Evolutionary conservation across 2,329 filamentous ascomycete genomes (phyloP), one percentile per base, ranked within the genome.

Genomic region (Xylaria digitata): DNA sequence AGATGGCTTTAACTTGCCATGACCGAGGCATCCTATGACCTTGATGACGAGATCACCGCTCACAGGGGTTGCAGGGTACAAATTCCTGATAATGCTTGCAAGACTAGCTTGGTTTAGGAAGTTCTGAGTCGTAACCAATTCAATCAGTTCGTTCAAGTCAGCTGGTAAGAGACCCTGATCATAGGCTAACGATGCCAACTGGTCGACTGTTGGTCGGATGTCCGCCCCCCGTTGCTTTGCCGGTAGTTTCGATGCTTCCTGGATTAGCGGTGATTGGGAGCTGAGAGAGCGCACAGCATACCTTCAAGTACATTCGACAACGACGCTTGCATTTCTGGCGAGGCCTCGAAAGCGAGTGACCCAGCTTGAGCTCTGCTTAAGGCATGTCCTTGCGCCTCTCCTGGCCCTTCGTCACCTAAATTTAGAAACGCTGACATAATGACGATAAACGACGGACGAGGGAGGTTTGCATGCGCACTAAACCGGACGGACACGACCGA

Each of bases 71-170:
- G 86, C 84, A 1, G 93, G 93, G 77, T 95, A 96, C 56, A 96
- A 81, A 67, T 91, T 92, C 70, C 89, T 92, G 72, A 93, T 79
- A 55, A 96, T 82, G 32, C 84, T 86, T 15, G 86, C 89, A 32
- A 90, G 83, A 71, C 89, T 93, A 32, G 89, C 89, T 78, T 96
- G 93, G 77, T 96, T 92, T 23, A 97, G 85, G 71, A 90, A 82
- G 71, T 84, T 92, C 53, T 89, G 89, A 23, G 83, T 82, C 21
- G 89, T 90, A 70, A 93, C 79, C 63, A 95, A 82, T 65, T 89
- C 85, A 70, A 96, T 80, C 37, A 96, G 82, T 60, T 85, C 82
- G 61, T 83, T 80, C 55, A 96, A 83, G 32, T 86, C 83, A 45
- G 84, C 81, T 6, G 86, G 82, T 46, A 88, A 81, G 59, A 96